Base-by-base conservation (phyloP, 1,284 basidiomycete genomes). In the Cystobasidiaceae sp. region DNA sequence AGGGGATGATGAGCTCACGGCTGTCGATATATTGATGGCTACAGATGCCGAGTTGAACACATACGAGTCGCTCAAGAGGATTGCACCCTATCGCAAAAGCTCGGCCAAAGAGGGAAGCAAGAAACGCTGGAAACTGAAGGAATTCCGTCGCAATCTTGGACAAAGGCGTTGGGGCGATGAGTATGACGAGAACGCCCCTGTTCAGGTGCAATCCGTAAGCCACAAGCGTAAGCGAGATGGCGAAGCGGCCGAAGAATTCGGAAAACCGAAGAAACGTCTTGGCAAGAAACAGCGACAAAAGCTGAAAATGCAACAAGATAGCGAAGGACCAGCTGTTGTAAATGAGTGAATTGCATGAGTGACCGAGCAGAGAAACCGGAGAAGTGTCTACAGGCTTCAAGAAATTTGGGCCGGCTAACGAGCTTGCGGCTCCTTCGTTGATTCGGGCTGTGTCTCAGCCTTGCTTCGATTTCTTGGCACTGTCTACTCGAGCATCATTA, bases 1-100 rank as follows among this genome's bases (percentile, higher is more conserved):
- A 44, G 82, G 87, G 65, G 78, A 78, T 34, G 96, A 84, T 76
- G 86, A 85, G 7, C 83, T 99, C 46, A 83, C 86, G 0, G 84
- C 94, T 0, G 85, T 82, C 1, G 94, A 99, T 75, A 93, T 98
- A 70, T 81, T 99, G 21, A 82, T 93, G 71, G 93, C 96, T 3
- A 91, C 88, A 17, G 94, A 99, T 77, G 82, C 85, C 51, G 93
- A 98, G 74, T 83, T 98, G 52, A 98, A 98, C 78, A 82, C 88
- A 65, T 90, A 91, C 74, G 85, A 96, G 74, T 84, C 87, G 34
- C 79, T 98, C 71, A 93, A 90, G 79, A 88, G 89, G 75, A 82
- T 92, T 67, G 93, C 93, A 23, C 92, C 94, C 2, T 97, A 97
- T 77, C 84, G 89, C n/a, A 67, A 81, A 80, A 74, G 76, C 43